phyloP scores from a whole-genome alignment of 2,329 filamentous ascomycete genomes.

The Fusarium penzigii region DNA sequence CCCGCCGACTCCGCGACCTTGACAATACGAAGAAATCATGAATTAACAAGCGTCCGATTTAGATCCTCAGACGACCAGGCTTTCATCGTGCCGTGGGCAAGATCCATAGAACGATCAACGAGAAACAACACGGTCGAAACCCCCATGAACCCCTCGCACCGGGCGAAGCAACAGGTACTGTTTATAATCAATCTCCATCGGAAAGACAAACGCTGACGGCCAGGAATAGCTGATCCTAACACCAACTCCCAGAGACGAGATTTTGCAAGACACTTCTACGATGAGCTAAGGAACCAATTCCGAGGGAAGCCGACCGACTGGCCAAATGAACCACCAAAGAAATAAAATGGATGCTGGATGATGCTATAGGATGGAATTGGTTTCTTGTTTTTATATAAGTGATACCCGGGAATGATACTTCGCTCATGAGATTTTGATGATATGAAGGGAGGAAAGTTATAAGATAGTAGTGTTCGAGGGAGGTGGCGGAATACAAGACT shows the following conservation, averaged over 20 bases:
- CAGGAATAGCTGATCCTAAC: constrained; percentile 35
- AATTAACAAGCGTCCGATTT: constrained; percentile 7
- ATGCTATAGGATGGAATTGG: neutral
- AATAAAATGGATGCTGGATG: constrained; percentile 9
- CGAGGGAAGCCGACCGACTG: constrained; percentile 46
- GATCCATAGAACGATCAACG: constrained; percentile 53
- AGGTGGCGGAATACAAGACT: neutral
- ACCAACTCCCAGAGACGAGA: constrained; percentile 18
- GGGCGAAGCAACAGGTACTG: constrained; percentile 53
- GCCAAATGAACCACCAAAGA: constrained; percentile 29
- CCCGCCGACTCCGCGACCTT: neutral
- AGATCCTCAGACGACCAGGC: constrained; percentile 52
- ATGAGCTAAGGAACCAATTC: constrained; percentile 53
- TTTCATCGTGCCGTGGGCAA: constrained; percentile 55
- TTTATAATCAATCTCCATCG: neutral
- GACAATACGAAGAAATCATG: neutral
- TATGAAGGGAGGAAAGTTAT: too few relatives aligned
- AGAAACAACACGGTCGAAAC: constrained; percentile 49
- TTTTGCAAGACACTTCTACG: constrained; percentile 50
- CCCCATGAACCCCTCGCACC: constrained; percentile 52
- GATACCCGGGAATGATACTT: constrained; percentile 9
- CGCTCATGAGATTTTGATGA: neutral
- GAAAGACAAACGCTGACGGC: neutral
- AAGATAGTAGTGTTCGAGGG: too few relatives aligned
- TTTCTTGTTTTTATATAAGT: neutral